These are phyloP conservation scores for Athelia sp. DNA, from an alignment of 1,284 basidiomycete genomes.

Conservation along the genomic window DNA sequence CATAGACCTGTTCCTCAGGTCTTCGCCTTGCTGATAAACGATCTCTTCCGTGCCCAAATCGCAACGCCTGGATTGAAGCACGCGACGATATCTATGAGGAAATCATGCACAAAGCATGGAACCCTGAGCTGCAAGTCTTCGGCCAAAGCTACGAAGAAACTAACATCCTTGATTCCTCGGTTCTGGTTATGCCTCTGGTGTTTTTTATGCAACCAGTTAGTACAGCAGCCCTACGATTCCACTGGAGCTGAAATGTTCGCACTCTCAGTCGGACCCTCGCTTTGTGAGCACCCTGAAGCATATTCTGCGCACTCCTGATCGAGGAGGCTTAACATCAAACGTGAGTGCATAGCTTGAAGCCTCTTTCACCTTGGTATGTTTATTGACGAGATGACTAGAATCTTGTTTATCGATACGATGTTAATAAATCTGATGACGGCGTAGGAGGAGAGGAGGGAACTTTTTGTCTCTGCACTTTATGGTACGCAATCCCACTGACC, in stretches of 20 bases:
- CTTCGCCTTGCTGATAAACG: constrained; percentile 89
- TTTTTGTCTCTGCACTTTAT: constrained; percentile 76
- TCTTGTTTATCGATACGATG: constrained; percentile 60
- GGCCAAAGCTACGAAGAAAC: constrained; percentile 77
- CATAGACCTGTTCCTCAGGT: constrained; percentile 32
- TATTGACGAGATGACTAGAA: constrained; percentile 9
- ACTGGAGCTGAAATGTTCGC: constrained; percentile 4
- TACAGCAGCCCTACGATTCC: constrained; percentile 8
- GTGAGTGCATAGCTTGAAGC: constrained; percentile 34
- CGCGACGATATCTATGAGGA: constrained; percentile 83
- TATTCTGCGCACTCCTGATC: constrained; percentile 79
- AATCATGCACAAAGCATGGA: constrained; percentile 80
- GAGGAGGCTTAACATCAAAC: constrained; percentile 85
- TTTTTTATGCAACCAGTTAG: constrained; percentile 79
- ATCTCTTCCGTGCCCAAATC: constrained; percentile 69
- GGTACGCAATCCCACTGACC: constrained; percentile 34
- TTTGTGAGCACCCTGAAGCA: constrained; percentile 80
- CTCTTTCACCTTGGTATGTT: constrained; percentile 1
- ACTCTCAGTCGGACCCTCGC: constrained; percentile 72
- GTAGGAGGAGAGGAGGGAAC: constrained; percentile 92
- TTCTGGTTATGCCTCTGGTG: constrained; percentile 81
- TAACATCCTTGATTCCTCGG: constrained; percentile 65
- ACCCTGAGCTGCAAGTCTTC: constrained; percentile 61
- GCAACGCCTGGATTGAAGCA: constrained; percentile 66
- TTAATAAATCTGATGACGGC: constrained; percentile 78